phyloP scores from a whole-genome alignment of 148 eudicot genomes.

The Persicaria maculosa region DNA sequence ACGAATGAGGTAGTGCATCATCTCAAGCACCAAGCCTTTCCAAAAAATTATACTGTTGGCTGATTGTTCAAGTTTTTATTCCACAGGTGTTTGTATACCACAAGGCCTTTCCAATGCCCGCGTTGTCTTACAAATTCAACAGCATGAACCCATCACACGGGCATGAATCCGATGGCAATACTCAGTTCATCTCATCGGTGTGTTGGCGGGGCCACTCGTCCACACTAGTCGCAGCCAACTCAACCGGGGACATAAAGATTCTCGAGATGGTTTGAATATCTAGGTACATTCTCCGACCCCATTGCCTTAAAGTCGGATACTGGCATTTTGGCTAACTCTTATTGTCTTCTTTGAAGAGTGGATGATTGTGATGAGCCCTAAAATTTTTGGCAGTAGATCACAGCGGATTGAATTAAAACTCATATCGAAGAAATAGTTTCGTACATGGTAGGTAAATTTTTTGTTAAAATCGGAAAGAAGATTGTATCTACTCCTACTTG shows the following conservation, averaged over 20 bases:
- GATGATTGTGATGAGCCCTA: constrained; percentile 8
- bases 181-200: constrained; percentile 85
- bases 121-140: constrained; percentile 62
- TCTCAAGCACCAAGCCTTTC: neutral
- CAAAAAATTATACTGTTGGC: no score
- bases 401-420: neutral
- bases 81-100: constrained; percentile 79
- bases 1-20: constrained; percentile 77
- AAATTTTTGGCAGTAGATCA: constrained; percentile 1
- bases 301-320: neutral
- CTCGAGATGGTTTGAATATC: constrained; percentile 61
- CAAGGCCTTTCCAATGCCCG: constrained; percentile 95
- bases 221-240: constrained; percentile 87
- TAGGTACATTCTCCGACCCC: neutral
- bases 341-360: neutral
- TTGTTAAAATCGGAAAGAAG: neutral
- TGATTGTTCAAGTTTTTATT: neutral
- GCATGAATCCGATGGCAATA: constrained; percentile 54
- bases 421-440: neutral
- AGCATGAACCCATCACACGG: constrained; percentile 56
- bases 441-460: constrained; percentile 6
- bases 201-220: constrained; percentile 91
- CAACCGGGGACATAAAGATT: constrained; percentile 78
- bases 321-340: constrained; percentile 9
- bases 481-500: neutral